Evolutionary conservation across 805 yeast genomes (phyloP).

Genomic region (Barnettozyma wickerhamii): DNA sequence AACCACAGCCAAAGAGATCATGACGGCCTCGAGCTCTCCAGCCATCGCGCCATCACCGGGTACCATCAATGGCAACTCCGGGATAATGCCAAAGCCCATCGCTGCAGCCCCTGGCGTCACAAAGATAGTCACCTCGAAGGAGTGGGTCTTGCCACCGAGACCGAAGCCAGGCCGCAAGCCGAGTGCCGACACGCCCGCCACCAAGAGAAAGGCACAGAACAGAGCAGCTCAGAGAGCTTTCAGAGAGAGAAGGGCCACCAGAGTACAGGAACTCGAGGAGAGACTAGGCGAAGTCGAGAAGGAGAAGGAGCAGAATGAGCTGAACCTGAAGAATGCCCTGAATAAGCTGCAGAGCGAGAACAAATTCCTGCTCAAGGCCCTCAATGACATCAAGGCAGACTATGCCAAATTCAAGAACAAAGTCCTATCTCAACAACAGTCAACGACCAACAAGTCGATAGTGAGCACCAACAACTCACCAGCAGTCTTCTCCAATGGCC

Average conservation of each 20-base stretch:
- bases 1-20: not conserved
- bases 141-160: conserved; percentile 78
- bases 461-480: conserved; percentile 18
- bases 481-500: conserved; percentile 24
- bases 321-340: conserved; percentile 23
- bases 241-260: conserved; percentile 79
- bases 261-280: conserved; percentile 74
- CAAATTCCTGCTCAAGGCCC: conserved; percentile 27
- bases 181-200: conserved; percentile 70
- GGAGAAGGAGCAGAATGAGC: conserved; percentile 55
- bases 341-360: conserved; percentile 29
- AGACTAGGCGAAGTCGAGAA: conserved; percentile 63
- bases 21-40: conserved; percentile 14
- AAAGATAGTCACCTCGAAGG: conserved; percentile 58
- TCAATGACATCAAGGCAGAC: conserved; percentile 27
- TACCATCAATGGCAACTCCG: not conserved
- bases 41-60: conserved; percentile 21
- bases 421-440: conserved; percentile 9
- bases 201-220: conserved; percentile 84
- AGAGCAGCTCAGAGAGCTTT: conserved; percentile 93
- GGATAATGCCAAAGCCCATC: conserved; percentile 18
- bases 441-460: conserved; percentile 15
- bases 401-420: conserved; percentile 20
- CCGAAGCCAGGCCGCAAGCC: conserved; percentile 71
- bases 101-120: conserved; percentile 23